A percentile compares a stretch with the other conserved stretches of the same genome.
phyloP scores from a whole-genome alignment of 805 yeast species.

The Metschnikowia proteae region DNA sequence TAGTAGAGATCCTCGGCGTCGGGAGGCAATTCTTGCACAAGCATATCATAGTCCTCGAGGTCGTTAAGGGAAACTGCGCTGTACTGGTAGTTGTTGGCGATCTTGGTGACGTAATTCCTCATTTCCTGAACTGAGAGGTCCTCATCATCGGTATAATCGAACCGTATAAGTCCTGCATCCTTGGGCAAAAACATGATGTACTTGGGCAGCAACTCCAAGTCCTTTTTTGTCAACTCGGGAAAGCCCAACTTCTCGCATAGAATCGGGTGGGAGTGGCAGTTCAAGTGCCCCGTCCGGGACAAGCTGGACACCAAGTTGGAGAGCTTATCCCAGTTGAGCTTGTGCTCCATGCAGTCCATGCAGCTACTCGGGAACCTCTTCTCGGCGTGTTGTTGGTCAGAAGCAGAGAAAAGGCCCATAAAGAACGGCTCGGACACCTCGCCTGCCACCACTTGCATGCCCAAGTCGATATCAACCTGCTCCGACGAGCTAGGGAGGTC shows the following conservation, averaged over 20 bases:
- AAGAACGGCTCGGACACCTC: constrained; percentile 46
- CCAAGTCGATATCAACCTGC: constrained; percentile 35
- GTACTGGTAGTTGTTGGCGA: constrained; percentile 44
- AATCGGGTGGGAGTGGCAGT: constrained; percentile 49
- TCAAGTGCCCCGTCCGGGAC: constrained; percentile 52
- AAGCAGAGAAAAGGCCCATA: constrained; percentile 65
- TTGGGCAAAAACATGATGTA: constrained; percentile 54
- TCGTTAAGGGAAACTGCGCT: constrained; percentile 29
- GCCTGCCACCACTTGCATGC: constrained; percentile 52
- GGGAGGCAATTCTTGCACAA: constrained; percentile 25
- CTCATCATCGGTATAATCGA: constrained; percentile 37
- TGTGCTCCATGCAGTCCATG: constrained; percentile 48
- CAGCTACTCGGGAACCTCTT: constrained; percentile 38
- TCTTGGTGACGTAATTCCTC: constrained; percentile 46
- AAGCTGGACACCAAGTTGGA: constrained; percentile 44
- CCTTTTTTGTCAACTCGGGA: constrained; percentile 23
- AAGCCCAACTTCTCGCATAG: constrained; percentile 54
- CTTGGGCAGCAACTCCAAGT: constrained; percentile 30
- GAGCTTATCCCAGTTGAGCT: constrained; percentile 55
- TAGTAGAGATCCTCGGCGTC: constrained; percentile 31
- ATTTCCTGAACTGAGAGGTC: constrained; percentile 25
- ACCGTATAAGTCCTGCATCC: constrained; percentile 42
- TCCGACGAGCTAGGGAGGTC: constrained; percentile 42
- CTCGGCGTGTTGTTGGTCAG: constrained; percentile 39
- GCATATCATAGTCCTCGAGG: constrained; percentile 29